Evolutionary conservation across 345 rosid genomes (phyloP).

Genomic region (Brassica cretica): DNA sequence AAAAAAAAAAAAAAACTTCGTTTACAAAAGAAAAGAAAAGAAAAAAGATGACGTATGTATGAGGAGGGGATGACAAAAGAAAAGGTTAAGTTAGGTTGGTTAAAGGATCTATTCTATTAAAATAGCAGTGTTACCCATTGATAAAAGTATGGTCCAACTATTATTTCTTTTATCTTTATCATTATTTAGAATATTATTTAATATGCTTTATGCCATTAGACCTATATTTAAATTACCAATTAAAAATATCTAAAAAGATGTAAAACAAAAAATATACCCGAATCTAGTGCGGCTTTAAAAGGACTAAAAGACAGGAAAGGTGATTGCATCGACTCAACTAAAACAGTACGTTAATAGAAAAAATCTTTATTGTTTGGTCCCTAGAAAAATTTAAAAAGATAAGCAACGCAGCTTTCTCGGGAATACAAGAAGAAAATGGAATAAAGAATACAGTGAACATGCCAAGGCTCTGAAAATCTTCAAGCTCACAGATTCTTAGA

Average conservation of each 20-base stretch:
- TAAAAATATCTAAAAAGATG: too few species aligned
- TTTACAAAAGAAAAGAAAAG: too few species aligned
- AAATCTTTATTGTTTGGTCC: slow-evolving; percentile 13
- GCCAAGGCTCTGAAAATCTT: slow-evolving; percentile 38
- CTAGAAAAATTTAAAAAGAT: neutral
- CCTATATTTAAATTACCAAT: too few species aligned
- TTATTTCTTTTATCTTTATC: too few species aligned
- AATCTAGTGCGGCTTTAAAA: slow-evolving; percentile 27
- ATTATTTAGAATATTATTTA: too few species aligned
- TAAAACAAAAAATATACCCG: too few species aligned
- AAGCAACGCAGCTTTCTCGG: slow-evolving; percentile 26
- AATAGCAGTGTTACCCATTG: too few species aligned
- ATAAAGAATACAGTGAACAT: slow-evolving; percentile 35
- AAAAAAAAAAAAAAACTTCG: too few species aligned
- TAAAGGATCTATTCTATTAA: too few species aligned
- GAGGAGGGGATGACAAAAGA: neutral
- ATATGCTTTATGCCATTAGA: too few species aligned
- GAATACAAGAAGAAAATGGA: slow-evolving; percentile 20
- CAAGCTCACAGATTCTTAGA: slow-evolving; percentile 32
- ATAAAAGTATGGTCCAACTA: too few species aligned
- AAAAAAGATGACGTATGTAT: neutral
- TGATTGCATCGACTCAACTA: slow-evolving; percentile 27
- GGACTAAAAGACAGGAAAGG: slow-evolving; percentile 32
- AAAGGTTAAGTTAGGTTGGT: slow-evolving; percentile 22
- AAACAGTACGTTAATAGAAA: slow-evolving; percentile 23